These are phyloP conservation scores for Adansonia rubrostipa DNA, from an alignment of 441 rosid genomes.

Conservation along the genomic window DNA sequence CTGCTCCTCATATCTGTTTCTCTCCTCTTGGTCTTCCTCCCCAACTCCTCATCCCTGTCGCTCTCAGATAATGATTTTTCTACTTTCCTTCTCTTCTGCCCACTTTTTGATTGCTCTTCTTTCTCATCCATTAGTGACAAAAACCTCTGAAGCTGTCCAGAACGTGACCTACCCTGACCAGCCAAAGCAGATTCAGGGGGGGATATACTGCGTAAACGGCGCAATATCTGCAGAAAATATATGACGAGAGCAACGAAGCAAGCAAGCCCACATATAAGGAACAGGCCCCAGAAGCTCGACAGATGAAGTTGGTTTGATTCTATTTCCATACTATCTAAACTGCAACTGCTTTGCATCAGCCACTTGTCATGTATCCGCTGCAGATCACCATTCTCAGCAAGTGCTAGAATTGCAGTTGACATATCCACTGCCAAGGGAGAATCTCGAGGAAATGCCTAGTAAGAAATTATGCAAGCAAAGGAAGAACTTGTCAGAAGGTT, in stretches of 20 bases:
- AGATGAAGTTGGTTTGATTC: slow-evolving; percentile 77
- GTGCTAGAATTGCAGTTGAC: slow-evolving; percentile 77
- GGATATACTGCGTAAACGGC: slow-evolving; percentile 28
- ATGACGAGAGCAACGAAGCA: slow-evolving; percentile 68
- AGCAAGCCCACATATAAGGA: slow-evolving; percentile 73
- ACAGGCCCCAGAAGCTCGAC: slow-evolving; percentile 86
- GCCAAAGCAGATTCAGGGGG: slow-evolving; percentile 40
- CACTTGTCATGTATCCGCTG: slow-evolving; percentile 95
- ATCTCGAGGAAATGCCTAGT: slow-evolving; percentile 87
- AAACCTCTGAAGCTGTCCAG: slow-evolving; percentile 55
- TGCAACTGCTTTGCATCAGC: slow-evolving; percentile 71
- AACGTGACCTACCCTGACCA: slow-evolving; percentile 34
- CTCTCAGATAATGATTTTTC: slow-evolving; percentile 47
- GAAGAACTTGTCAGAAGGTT: background rate
- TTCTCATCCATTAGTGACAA: slow-evolving; percentile 81
- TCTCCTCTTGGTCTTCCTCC: slow-evolving; percentile 32
- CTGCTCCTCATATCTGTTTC: slow-evolving; percentile 32
- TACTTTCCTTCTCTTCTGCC: slow-evolving; percentile 55
- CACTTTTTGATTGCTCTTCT: slow-evolving; percentile 46
- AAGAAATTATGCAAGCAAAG: slow-evolving; percentile 10
- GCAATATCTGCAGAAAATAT: slow-evolving; percentile 56
- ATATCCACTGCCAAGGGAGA: slow-evolving; percentile 81
- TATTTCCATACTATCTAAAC: slow-evolving; percentile 57
- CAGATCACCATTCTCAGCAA: slow-evolving; percentile 87
- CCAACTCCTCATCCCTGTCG: slow-evolving; percentile 40